Base-by-base conservation (phyloP, 768 basidiomycete species). In the Podaxis sp. region DNA sequence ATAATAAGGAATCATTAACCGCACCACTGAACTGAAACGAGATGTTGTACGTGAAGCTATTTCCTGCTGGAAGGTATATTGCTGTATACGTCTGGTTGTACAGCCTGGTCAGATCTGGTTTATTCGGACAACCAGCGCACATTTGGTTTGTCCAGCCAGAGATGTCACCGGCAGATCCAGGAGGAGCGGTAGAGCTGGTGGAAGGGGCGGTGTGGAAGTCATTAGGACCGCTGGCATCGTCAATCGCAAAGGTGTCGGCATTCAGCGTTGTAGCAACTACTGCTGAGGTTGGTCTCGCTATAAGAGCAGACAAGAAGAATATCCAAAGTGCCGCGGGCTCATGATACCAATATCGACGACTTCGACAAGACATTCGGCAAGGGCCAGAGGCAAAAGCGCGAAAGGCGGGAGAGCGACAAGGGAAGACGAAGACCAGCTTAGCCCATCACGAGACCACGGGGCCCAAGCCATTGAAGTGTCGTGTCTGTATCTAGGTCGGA, bases 41-140 rank as follows among this genome's bases (percentile, higher is more conserved):
- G 19, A 53, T 24, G 19, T 43, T 36, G 19, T 61, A 61, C 4
- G 24, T 25, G 22, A 54, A 54, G 40, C 12, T 19, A 17, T 55
- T 54, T 2, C 53, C 59, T 12, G 53, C 9, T 2, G 59, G 53
- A 33, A 61, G 52, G 27, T 55, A 61, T 33, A 61, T 7, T 22
- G 71, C 73, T 7, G 69, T 69, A 64, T 74, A 78, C 11, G 76
- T 77, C 2, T 65, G 61, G 24, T 67, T 62, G 64, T 71, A 71
- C 0, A 73, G 67, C 17, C 63, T n/a, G 5, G 49, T 46, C 0
- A 55, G 46, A 37, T 73, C 66, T 1, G 75, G 73, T 12, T 59
- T 61, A 15, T 75, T 67, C 13, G 47, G 37, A 49, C 76, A 76
- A 6, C 65, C 68, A 13, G 41, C 13, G 41, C 70, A 73, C 15